These are phyloP conservation scores for Parsonsia alboflavescens DNA, from an alignment of 257 asterid genomes.

Conservation along the genomic window DNA sequence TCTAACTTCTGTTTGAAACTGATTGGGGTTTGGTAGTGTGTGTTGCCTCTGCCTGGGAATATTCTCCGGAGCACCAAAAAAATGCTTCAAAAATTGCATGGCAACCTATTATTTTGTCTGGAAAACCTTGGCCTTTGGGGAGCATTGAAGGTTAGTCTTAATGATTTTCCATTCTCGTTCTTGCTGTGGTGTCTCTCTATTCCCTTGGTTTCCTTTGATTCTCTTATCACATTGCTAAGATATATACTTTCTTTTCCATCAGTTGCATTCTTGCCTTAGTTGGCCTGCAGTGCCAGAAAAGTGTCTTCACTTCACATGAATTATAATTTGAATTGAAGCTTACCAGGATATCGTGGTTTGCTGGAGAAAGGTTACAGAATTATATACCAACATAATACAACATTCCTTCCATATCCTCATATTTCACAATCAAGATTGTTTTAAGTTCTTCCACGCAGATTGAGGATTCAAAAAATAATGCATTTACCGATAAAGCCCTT, in stretches of 20 bases:
- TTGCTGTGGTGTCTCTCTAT: conserved; percentile 7
- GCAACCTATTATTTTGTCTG: conserved; percentile 60
- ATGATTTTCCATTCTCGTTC: conserved; percentile 10
- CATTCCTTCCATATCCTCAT: background rate
- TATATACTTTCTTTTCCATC: background rate
- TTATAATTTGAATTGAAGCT: background rate
- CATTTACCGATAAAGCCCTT: no score
- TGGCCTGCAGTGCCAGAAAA: background rate
- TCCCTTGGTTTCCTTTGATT: conserved; percentile 4
- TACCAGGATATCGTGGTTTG: background rate
- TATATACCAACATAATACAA: background rate
- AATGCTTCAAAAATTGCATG: conserved; percentile 60
- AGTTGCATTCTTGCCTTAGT: background rate
- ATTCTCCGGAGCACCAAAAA: conserved; percentile 48
- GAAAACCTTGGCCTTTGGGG: conserved; percentile 92
- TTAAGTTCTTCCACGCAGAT: no score
- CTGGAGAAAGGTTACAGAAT: background rate
- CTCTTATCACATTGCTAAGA: background rate
- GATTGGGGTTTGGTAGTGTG: conserved; percentile 45
- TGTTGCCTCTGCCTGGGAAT: conserved; percentile 39
- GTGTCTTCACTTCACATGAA: background rate
- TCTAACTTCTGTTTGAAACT: conserved; percentile 16
- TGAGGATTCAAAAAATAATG: no score
- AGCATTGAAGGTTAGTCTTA: conserved; percentile 67
- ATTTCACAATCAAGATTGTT: no score